Base-by-base conservation (phyloP, 192 early-diverging fungal genomes). In the Coemansia sp. region DNA sequence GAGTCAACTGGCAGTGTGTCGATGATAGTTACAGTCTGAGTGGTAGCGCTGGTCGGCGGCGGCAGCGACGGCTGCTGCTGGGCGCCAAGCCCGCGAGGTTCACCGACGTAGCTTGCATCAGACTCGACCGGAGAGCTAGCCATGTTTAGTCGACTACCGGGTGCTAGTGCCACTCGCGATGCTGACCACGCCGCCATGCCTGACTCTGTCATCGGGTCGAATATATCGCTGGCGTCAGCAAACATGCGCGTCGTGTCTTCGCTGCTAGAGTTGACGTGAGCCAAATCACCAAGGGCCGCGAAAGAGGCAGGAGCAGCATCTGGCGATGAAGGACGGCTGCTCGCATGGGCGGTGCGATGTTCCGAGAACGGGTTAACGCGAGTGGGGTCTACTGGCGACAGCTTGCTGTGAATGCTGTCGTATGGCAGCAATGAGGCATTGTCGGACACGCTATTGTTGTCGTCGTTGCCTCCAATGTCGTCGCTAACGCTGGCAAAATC, bases 101-200 rank as follows among this genome's bases (percentile, higher is more conserved):
- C 47, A 20, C 35, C 49, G 40, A 22, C 24, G 47, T 43, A 73
- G 31, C 63, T 66, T 8, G 25, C 14, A 51, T 51, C 63, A 4
- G 70, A 65, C 58, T 71, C 70, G 15, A 64, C 60, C 15, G 70
- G 63, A 36, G 63, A 71, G 38, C 20, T 68, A 14, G 20, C 56
- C 31, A 51, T 51, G 11, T 51, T 51, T 27, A 51, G 11, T 25
- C 47, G 47, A 14, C 47, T 51, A 25, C 25, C 24, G 12, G 47
- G 47, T 14, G 47, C 24, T 20, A 51, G 47, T 27, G 47, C 47
- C 47, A 51, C 22, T 1, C 47, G 47, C 24, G 47, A 51, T 14
- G 47, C 47, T 25, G 47, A 51, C 25, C 39, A 40, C 9, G 3
- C 39, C 39, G 39, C 39, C 7, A 27, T 25, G 24, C 47, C 25